phyloP scores from a whole-genome alignment of 2,329 filamentous ascomycete genomes.

The Sordariomycetes sp. region DNA sequence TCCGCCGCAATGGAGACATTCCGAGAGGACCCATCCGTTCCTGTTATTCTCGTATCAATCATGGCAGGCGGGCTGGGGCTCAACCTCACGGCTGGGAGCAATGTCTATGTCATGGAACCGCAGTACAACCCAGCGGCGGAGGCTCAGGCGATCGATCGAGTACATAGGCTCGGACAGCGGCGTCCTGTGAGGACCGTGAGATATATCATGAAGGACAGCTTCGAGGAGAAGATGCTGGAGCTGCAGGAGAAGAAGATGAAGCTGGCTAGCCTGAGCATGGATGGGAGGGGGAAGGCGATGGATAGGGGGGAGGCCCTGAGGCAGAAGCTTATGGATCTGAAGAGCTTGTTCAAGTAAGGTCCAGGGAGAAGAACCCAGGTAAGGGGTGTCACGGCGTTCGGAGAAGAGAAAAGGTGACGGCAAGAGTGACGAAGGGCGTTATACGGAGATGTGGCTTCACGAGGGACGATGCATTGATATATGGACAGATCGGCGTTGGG shows the following conservation, averaged over 20 bases:
- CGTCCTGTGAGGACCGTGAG: constrained; percentile 78
- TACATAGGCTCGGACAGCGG: constrained; percentile 84
- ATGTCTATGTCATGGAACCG: constrained; percentile 95
- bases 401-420: neutral
- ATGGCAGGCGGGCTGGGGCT: constrained; percentile 85
- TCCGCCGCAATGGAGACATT: constrained; percentile 68
- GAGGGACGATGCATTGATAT: neutral
- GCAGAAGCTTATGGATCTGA: constrained; percentile 48
- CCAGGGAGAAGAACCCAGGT: neutral
- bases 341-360: constrained; percentile 44
- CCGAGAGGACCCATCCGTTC: constrained; percentile 57
- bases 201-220: constrained; percentile 82
- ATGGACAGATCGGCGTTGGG: neutral
- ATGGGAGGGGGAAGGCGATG: constrained; percentile 42
- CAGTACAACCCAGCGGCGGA: constrained; percentile 96
- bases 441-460: neutral
- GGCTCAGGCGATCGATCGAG: constrained; percentile 86
- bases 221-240: constrained; percentile 87
- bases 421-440: neutral
- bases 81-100: constrained; percentile 77
- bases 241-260: constrained; percentile 90
- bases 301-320: constrained; percentile 45
- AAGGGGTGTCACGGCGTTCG: neutral
- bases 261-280: constrained; percentile 79
- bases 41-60: constrained; percentile 84